Evolutionary conservation across 202 grass and related monocot species (phyloP).

Genomic region (Sporobolus alterniflorus): DNA sequence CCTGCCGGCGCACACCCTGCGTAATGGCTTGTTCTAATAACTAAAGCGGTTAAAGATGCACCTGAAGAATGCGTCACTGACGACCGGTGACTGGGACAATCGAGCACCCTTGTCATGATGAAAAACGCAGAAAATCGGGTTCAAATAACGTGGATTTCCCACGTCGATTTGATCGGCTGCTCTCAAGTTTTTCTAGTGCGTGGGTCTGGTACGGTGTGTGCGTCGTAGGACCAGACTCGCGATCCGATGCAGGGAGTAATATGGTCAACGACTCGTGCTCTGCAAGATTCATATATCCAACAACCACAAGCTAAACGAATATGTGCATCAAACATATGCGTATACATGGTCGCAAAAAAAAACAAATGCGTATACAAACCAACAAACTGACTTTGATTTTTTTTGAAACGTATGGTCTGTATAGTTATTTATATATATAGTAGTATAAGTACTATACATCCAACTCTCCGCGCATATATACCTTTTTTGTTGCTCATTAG

Average conservation of each 20-base stretch:
- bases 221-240: not conserved
- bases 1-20: not conserved
- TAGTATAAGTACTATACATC: too few relatives aligned
- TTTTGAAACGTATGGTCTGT: not conserved
- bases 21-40: slow-evolving; percentile 23
- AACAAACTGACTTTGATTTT: too few relatives aligned
- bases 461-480: too few relatives aligned
- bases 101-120: not conserved
- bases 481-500: not conserved
- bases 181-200: not conserved
- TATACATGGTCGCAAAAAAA: too few relatives aligned
- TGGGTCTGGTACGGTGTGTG: not conserved
- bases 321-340: not conserved
- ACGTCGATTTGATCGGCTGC: not conserved
- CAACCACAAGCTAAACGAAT: not conserved
- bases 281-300: not conserved
- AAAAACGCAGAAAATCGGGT: not conserved
- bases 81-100: slow-evolving; percentile 36
- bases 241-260: not conserved
- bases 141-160: slow-evolving; percentile 3
- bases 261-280: not conserved
- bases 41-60: slow-evolving; percentile 64
- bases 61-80: slow-evolving; percentile 9
- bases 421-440: not conserved
- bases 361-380: too few relatives aligned